These are phyloP conservation scores for Diaporthe citri DNA, from an alignment of 2,329 filamentous ascomycete genomes.

Conservation along the genomic window DNA sequence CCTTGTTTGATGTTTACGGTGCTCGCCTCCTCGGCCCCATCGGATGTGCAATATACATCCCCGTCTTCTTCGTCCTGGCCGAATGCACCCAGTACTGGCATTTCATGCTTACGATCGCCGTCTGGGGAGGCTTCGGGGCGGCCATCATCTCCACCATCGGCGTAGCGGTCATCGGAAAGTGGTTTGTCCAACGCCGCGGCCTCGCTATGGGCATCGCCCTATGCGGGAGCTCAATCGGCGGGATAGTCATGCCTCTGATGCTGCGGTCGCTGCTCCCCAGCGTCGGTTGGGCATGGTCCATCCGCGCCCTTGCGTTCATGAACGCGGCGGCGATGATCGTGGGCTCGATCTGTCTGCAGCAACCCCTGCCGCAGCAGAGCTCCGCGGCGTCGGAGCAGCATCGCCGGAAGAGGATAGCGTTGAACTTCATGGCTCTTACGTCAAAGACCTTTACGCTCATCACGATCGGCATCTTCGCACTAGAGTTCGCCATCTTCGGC, in stretches of 20 bases:
- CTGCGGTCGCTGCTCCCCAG: conserved; percentile 47
- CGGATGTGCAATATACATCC: conserved; percentile 53
- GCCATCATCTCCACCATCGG: conserved; percentile 53
- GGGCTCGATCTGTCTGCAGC: conserved; percentile 51
- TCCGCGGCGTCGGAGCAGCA: neutral
- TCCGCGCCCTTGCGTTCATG: conserved; percentile 49
- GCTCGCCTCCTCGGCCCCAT: conserved; percentile 54
- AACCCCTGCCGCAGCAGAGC: conserved; percentile 44
- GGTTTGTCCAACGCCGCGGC: conserved; percentile 44
- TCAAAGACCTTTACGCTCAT: conserved; percentile 57
- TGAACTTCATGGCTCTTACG: conserved; percentile 57
- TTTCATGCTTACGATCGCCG: conserved; percentile 58
- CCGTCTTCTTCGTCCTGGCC: conserved; percentile 59
- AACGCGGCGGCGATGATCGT: conserved; percentile 46
- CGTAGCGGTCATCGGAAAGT: conserved; percentile 50
- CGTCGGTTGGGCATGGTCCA: conserved; percentile 52
- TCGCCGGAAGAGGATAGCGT: conserved; percentile 45
- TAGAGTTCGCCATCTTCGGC: conserved; percentile 63
- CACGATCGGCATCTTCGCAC: conserved; percentile 56
- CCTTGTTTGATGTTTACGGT: conserved; percentile 62
- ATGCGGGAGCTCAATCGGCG: conserved; percentile 45
- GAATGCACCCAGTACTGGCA: conserved; percentile 62
- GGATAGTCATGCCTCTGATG: conserved; percentile 51
- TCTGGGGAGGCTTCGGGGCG: conserved; percentile 57
- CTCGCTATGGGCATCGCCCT: conserved; percentile 46